Base-by-base conservation (phyloP, 169 alveolate species). In the Plasmodium coatneyi region DNA sequence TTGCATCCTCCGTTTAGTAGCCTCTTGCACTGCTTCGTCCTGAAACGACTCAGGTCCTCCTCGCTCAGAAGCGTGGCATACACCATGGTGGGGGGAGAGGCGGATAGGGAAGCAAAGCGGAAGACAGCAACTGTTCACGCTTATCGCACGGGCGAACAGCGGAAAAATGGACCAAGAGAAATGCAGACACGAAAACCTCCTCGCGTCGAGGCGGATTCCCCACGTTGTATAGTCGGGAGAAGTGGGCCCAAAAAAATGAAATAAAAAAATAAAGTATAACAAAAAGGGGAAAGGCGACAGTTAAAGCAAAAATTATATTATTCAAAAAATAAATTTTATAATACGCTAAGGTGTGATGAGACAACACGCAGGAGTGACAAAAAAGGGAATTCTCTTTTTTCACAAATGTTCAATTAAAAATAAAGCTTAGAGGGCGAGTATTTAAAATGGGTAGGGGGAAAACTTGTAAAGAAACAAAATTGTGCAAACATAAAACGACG, bases 1-100 rank as follows among this genome's bases (percentile, higher is more conserved):
- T 94, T 95, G 71, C 97, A 96, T 9, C 95, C 93, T 32, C 96
- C 97, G 78, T 90, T 95, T 81, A 92, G 80, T 39, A 96, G 92
- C 66, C 97, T 82, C 82, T 95, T 82, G 83, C 98, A 97, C 72
- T 93, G 94, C 91, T 97, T 97, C n/a, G 98, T 97, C 84, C 98
- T 91, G 95, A 97, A 97, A 74, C 98, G 95, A 89, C 97, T 95
- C 82, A 97, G 93, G 81, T 95, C 98, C 56, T 81, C 96, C 60
- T 97, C 97, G 92, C 97, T 96, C 83, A 97, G 91, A 52, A 97
- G 90, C 78, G 97, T 84, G 49, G 96, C 95, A 46, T 71, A 91
- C n/a, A 91, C 93, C 93, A 84, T 84, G 36, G 34, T 74, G 19
- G 5, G 4, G 5, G 7, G 32, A 60, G 28, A 2, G 28, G 32